A percentile compares a stretch with the other conserved stretches of the same genome.
phyloP scores from a whole-genome alignment of 2,329 filamentous ascomycete genomes.

The Claviceps monticola region DNA sequence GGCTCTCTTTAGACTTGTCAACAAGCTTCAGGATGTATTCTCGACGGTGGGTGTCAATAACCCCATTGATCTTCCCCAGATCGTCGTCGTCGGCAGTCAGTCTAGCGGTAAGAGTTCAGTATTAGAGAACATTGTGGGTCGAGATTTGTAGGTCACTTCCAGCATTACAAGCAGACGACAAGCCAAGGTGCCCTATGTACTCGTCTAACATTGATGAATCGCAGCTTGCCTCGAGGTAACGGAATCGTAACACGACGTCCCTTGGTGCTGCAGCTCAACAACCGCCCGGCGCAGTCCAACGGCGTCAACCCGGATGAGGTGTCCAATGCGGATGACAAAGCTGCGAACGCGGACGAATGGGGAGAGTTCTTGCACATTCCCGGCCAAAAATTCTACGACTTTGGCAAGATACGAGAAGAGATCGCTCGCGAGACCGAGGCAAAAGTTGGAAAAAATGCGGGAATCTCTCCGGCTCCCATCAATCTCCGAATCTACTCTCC shows the following conservation, averaged over 20 bases:
- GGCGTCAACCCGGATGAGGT: slow-evolving; percentile 55
- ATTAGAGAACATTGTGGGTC: slow-evolving; percentile 93
- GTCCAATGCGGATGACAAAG: slow-evolving; percentile 58
- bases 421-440: slow-evolving; percentile 92
- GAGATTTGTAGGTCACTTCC: slow-evolving; percentile 71
- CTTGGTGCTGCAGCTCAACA: slow-evolving; percentile 95
- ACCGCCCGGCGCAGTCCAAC: slow-evolving; percentile 64
- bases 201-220: slow-evolving; percentile 3
- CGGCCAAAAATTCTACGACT: slow-evolving; percentile 94
- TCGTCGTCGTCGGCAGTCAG: slow-evolving; percentile 94
- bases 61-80: slow-evolving; percentile 96
- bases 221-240: slow-evolving; percentile 84
- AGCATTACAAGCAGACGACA: not conserved
- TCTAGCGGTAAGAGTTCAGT: slow-evolving; percentile 99
- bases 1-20: slow-evolving; percentile 54
- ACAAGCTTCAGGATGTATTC: slow-evolving; percentile 99
- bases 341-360: slow-evolving; percentile 91
- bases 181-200: not conserved
- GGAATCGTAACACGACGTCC: slow-evolving; percentile 95
- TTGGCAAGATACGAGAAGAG: slow-evolving; percentile 96
- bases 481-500: slow-evolving; percentile 97
- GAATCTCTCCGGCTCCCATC: slow-evolving; percentile 93
- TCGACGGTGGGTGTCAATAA: slow-evolving; percentile 97
- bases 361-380: slow-evolving; percentile 97
- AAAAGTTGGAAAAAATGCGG: slow-evolving; percentile 91